Base-by-base conservation (phyloP, 371 early-diverging fungal genomes). In the Choanephora cucurbitarum region DNA sequence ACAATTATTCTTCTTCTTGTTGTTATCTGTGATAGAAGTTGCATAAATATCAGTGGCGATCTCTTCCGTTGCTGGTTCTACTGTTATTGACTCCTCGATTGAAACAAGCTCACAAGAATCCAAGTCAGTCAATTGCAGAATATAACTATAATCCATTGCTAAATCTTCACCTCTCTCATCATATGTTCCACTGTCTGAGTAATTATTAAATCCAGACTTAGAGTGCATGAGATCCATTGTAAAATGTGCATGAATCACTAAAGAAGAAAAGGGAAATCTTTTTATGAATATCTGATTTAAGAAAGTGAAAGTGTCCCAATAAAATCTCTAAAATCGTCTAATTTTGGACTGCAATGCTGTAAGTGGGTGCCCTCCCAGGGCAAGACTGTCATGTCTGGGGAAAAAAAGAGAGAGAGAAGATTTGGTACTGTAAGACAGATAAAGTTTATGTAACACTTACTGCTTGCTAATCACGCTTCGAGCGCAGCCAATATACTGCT, bases 41-140 rank as follows among this genome's bases (percentile, higher is more conserved):
- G 48, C 56, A 28, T 18, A 48, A 39, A 55, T 18, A 55, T 55
- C 46, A 47, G 47, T 47, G 31, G 47, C 41, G 28, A 46, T 37
- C 18, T 47, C 41, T 39, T 55, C 47, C 47, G 47, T 47, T 55
- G 55, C 24, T 55, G 54, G 32, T 21, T 45, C 44, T 21, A 54
- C 46, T 34, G 34, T 54, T 37, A 54, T 54, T 54, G 54, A 37
- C 37, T 54, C 46, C 55, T 55, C 55, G 40, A 55, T 55, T 55
- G 34, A 40, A 48, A 48, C 49, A 33, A 34, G 49, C 34, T 33
- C 18, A 31, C 34, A 48, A 33, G 34, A 31, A 31, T 48, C 49
- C 49, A 48, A 33, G 49, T 34, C 49, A 48, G 18, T 48, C 34
- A 48, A 48, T 48, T 48, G 49, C 49, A 48, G 34, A 48, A 48